phyloP scores from a whole-genome alignment of 805 yeast genomes.

The Monosporozyma yasuniensis region DNA sequence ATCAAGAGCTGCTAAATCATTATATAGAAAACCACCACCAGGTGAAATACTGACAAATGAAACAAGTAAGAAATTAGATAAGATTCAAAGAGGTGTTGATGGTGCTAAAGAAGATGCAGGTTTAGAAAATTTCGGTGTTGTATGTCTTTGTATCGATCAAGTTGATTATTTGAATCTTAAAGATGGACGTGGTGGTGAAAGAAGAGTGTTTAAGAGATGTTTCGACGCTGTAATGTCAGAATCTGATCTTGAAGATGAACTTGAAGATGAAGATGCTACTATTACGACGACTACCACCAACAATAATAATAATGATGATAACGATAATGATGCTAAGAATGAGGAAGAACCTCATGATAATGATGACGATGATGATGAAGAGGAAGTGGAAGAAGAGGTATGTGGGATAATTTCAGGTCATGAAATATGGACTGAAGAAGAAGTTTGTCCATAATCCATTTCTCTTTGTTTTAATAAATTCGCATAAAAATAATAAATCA shows the following conservation, averaged over 20 bases:
- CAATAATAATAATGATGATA: neutral
- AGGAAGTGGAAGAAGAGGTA: neutral
- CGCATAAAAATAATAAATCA: neutral
- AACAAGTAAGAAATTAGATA: slow-evolving; percentile 51
- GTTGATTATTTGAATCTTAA: slow-evolving; percentile 63
- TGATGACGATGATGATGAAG: slow-evolving; percentile 32
- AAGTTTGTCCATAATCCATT: slow-evolving; percentile 56
- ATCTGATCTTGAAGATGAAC: slow-evolving; percentile 2
- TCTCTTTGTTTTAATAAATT: neutral
- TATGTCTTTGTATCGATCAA: slow-evolving; percentile 57
- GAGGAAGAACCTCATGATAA: neutral
- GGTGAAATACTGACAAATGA: slow-evolving; percentile 49
- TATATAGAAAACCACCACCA: slow-evolving; percentile 68
- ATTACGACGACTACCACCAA: neutral
- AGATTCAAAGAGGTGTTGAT: slow-evolving; percentile 74
- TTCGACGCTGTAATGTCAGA: slow-evolving; percentile 4
- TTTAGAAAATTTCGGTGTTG: slow-evolving; percentile 56
- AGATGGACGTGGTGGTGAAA: slow-evolving; percentile 33
- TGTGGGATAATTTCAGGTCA: slow-evolving; percentile 20
- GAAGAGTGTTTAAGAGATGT: slow-evolving; percentile 18
- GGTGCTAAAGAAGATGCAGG: slow-evolving; percentile 60
- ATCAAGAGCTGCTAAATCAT: slow-evolving; percentile 50
- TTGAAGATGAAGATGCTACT: neutral
- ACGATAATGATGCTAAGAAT: slow-evolving; percentile 1
- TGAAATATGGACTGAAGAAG: slow-evolving; percentile 67